Conservation (phyloP, 305 asterid genomes). For the Rubia tinctorum region DNA sequence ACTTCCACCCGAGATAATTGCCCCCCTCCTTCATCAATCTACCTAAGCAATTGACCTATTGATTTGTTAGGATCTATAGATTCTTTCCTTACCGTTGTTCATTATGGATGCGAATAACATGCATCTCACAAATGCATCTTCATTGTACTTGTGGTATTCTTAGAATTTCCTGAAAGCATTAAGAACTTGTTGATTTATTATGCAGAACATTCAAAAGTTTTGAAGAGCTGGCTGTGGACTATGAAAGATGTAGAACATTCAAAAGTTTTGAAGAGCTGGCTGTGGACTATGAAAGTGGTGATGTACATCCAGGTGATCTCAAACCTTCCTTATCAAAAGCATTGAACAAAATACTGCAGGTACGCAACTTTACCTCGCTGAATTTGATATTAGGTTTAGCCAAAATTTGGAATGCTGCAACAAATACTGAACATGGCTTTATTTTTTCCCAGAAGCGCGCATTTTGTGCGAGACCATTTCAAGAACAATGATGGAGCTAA, state of each 20-base stretch:
- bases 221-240: slow-evolving; percentile 52
- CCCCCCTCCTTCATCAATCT: neutral
- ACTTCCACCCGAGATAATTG: neutral
- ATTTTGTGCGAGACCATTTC: slow-evolving; percentile 91
- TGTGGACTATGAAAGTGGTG: slow-evolving; percentile 66
- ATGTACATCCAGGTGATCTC: slow-evolving; percentile 87
- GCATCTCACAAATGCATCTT: neutral
- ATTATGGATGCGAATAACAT: neutral
- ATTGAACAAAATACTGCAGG: slow-evolving; percentile 76
- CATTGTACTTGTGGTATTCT: neutral
- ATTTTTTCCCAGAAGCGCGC: slow-evolving; percentile 23
- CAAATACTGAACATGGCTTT: neutral
- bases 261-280: slow-evolving; percentile 50
- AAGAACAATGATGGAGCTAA: slow-evolving; percentile 56
- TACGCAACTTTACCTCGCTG: slow-evolving; percentile 12
- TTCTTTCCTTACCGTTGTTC: neutral
- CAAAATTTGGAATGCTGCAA: neutral
- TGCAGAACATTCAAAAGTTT: slow-evolving; percentile 36
- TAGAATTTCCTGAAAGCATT: neutral
- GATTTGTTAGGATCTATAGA: neutral
- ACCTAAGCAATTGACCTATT: neutral
- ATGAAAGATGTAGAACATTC: slow-evolving; percentile 43
- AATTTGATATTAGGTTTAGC: neutral
- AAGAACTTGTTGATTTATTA: neutral
- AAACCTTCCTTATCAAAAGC: slow-evolving; percentile 88